Percentiles rank a stretch among this genome's conserved stretches.
Evolutionary conservation across 305 asterid species (phyloP).

Genomic region (Nicotiana rustica): DNA sequence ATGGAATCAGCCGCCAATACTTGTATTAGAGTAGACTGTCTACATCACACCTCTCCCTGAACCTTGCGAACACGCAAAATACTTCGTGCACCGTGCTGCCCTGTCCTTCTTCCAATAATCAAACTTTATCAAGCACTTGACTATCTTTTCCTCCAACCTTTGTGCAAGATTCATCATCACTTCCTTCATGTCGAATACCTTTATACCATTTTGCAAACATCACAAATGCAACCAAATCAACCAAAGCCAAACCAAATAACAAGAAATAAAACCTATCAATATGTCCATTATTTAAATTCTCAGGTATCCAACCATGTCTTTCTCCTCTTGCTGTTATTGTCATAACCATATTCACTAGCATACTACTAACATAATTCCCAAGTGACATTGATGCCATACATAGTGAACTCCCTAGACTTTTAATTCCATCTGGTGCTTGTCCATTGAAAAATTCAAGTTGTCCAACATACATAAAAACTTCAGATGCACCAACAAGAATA

Average conservation of each 20-base stretch:
- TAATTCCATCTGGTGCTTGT: slow-evolving; percentile 82
- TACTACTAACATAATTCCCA: slow-evolving; percentile 76
- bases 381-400: slow-evolving; percentile 86
- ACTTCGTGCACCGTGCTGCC: too few species aligned
- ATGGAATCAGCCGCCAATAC: too few species aligned
- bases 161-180: neutral
- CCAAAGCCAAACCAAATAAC: slow-evolving; percentile 53
- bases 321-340: slow-evolving; percentile 50
- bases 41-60: too few species aligned
- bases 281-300: slow-evolving; percentile 62
- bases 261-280: slow-evolving; percentile 72
- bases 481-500: slow-evolving; percentile 77
- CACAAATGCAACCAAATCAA: slow-evolving; percentile 60
- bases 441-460: slow-evolving; percentile 77
- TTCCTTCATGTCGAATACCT: slow-evolving; percentile 39
- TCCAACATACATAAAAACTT: slow-evolving; percentile 82
- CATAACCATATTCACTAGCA: slow-evolving; percentile 74
- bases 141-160: neutral
- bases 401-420: slow-evolving; percentile 78
- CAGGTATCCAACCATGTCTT: slow-evolving; percentile 75
- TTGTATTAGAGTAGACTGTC: too few species aligned
- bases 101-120: neutral
- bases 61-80: too few species aligned
- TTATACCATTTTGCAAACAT: slow-evolving; percentile 67
- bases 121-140: slow-evolving; percentile 26